Conservation (phyloP, 2,329 filamentous ascomycete species). For the Claviceps fusiformis region DNA sequence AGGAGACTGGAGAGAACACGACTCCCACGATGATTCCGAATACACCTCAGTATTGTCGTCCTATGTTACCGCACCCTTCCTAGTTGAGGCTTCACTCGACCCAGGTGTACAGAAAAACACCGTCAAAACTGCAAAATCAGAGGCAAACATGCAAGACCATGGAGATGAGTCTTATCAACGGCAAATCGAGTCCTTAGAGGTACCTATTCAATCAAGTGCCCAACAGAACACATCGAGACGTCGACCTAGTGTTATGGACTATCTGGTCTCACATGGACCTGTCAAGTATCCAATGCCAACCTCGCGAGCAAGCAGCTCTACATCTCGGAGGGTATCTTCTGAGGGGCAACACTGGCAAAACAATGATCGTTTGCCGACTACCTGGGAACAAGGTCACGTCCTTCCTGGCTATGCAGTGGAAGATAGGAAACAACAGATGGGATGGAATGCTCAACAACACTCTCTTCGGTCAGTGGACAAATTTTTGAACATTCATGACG, state of each 20-base stretch:
- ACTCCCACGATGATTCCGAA: neutral
- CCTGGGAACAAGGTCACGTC: neutral
- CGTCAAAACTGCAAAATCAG: neutral
- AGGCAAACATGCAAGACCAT: neutral
- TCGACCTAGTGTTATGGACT: slow-evolving; percentile 10
- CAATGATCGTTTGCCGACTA: neutral
- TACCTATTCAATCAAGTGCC: slow-evolving; percentile 1
- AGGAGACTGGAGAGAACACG: slow-evolving; percentile 6
- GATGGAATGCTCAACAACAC: slow-evolving; percentile 1
- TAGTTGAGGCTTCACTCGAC: neutral
- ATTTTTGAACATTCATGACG: neutral
- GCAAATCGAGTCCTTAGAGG: slow-evolving; percentile 4
- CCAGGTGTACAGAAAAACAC: slow-evolving; percentile 1
- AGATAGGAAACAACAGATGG: neutral
- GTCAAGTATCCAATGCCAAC: slow-evolving; percentile 4
- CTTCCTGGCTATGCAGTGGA: neutral
- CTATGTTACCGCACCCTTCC: slow-evolving; percentile 1
- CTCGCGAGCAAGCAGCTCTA: slow-evolving; percentile 2
- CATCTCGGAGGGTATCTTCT: neutral
- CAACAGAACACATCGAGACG: slow-evolving; percentile 4
- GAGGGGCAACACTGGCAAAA: slow-evolving; percentile 1
- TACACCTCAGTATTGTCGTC: slow-evolving; percentile 3
- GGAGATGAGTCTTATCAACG: neutral
- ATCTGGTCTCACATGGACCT: slow-evolving; percentile 6
- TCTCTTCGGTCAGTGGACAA: neutral